Base-by-base conservation (phyloP, 768 basidiomycete genomes). In the Boletus tylopilopsis region DNA sequence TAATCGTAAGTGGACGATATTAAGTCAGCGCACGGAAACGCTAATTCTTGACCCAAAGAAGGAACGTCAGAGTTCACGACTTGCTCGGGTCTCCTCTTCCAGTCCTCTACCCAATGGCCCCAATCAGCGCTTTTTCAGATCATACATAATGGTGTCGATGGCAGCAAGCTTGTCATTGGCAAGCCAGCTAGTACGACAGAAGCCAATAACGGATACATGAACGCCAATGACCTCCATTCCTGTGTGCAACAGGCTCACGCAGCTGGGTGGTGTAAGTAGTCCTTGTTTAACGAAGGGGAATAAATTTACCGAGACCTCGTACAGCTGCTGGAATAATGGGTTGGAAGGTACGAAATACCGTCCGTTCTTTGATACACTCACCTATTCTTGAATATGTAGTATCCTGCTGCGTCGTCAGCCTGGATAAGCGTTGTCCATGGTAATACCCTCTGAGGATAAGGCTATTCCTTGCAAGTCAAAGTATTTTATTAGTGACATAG, bases 111-210 rank as follows among this genome's bases (percentile, higher is more conserved):
- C 12, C 12, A 6, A 6, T 30, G 29, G 29, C 29, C 29, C 29
- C 7, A 30, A 6, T 6, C 29, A 6, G 29, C 29, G 29, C 29
- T 30, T 6, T 30, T 30, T 30, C 29, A 30, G 29, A 30, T 30
- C 29, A 12, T 30, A 12, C 7, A 6, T 6, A 30, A 30, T 12
- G 29, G 29, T 30, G 29, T 30, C 12, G 12, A 30, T 30, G 29
- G 6, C 29, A 30, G 12, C 12, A 89, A 89, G 68, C 72, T 89
- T 49, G 83, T 89, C 45, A 86, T 90, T 55, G 87, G 87, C 4
- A 90, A 90, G 66, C 86, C 86, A 8, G 80, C 78, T 4, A 49
- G 73, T 0, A 55, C 55, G 2, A 52, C 64, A 10, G 78, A 80
- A 34, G 81, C 84, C 2, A 74, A 54, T 51, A 84, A 78, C 49